Percentiles rank a stretch among this genome's conserved stretches.
Evolutionary conservation across 2,329 filamentous ascomycete species (phyloP).

Genomic region (Colletotrichum theobromicola): DNA sequence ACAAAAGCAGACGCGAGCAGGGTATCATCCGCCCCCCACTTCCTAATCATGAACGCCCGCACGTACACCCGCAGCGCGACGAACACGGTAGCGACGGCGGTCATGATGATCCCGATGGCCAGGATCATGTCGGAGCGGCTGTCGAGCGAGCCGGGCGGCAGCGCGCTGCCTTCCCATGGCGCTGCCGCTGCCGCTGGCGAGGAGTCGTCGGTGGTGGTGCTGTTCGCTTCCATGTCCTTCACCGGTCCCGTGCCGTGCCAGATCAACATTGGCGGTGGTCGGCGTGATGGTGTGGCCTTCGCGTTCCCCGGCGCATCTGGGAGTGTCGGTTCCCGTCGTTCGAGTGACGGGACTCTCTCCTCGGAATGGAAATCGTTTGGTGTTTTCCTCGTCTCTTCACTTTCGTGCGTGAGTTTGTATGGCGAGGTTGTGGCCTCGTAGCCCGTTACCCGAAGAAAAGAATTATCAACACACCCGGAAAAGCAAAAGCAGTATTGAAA

Average conservation of each 20-base stretch:
- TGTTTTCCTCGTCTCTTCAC: too few species aligned
- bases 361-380: too few species aligned
- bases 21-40: slow-evolving; percentile 30
- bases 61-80: slow-evolving; percentile 23
- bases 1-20: neutral
- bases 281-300: neutral
- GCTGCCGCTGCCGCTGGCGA: neutral
- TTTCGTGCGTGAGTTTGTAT: too few species aligned
- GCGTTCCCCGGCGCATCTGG: neutral
- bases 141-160: neutral
- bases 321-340: neutral
- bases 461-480: neutral
- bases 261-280: neutral
- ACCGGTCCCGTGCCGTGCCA: neutral
- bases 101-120: neutral
- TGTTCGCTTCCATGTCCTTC: neutral
- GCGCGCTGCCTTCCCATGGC: neutral
- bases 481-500: too few species aligned
- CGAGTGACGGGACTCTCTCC: neutral
- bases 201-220: neutral
- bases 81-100: neutral
- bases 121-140: neutral
- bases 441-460: neutral
- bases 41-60: slow-evolving; percentile 26
- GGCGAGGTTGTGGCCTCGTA: neutral